These are phyloP conservation scores for Physcomitrium patens DNA, from an alignment of 225 moss, liverwort and hornwort species.

Conservation along the genomic window DNA sequence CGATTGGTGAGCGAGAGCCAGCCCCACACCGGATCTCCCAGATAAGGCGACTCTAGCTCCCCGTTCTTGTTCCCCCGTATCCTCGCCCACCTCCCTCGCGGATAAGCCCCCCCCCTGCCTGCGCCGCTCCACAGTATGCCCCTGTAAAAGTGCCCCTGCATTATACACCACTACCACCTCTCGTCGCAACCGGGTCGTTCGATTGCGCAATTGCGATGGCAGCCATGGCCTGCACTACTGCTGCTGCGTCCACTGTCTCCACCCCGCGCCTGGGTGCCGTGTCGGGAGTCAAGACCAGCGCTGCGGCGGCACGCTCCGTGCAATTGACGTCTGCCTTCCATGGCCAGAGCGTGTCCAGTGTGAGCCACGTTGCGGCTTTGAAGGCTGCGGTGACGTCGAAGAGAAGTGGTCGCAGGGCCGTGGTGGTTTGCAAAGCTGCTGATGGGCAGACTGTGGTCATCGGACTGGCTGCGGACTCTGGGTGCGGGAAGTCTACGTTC, in stretches of 20 bases:
- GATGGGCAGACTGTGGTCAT: slow-evolving; percentile 68
- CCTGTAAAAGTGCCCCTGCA: no score
- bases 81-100: background rate
- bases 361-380: slow-evolving; percentile 34
- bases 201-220: slow-evolving; percentile 12
- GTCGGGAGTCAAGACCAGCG: background rate
- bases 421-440: slow-evolving; percentile 78
- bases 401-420: slow-evolving; percentile 47
- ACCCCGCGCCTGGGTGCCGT: slow-evolving; percentile 13
- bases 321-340: slow-evolving; percentile 47
- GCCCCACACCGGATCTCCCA: slow-evolving; percentile 28
- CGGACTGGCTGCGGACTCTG: slow-evolving; percentile 89
- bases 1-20: slow-evolving; percentile 28
- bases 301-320: background rate
- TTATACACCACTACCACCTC: no score
- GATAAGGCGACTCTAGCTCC: slow-evolving; percentile 9
- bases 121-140: no score
- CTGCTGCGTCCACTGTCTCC: slow-evolving; percentile 28
- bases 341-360: slow-evolving; percentile 48
- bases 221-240: slow-evolving; percentile 44
- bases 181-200: no score
- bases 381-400: background rate
- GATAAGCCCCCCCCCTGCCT: slow-evolving; percentile 20
- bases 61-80: background rate
- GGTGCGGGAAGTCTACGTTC: slow-evolving; percentile 96